Base-by-base conservation (phyloP, 164 flowering plant genomes). In the Liquidambar formosana region DNA sequence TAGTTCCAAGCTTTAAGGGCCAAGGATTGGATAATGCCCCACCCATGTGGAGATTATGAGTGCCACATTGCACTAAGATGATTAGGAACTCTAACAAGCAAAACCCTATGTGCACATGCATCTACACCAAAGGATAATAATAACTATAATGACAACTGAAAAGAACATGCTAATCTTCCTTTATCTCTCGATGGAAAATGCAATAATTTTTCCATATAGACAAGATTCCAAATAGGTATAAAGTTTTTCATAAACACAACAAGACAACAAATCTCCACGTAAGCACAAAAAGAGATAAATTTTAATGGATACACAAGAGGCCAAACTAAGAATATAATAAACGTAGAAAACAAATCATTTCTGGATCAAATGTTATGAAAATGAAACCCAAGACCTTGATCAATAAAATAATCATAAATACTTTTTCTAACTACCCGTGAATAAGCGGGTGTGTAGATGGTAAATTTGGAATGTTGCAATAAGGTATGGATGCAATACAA, bases 211-310 rank as follows among this genome's bases (percentile, higher is more conserved):
- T 61, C 48, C 74, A 70, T 63, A 47, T 51, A 57, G 47, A 62
- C 63, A 71, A 44, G 64, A 16, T 52, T 47, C 58, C 66, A 67
- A 26, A 4, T 16, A 64, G 27, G 43, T 41, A 43, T 43, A 57
- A 21, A 26, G 16, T 23, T 38, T 27, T 18, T 61, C 41, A 62
- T 43, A 43, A 64, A 18, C 57, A 60, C 47, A 57, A 67, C 15
- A 68, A 61, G 69, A 76, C 72, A 59, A 48, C 19, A 48, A 8
- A 54, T 44, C 43, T 53, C 65, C 22, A 47, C 66, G 58, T 47
- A 49, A 44, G 26, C 63, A 53, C 53, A 72, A 23, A 67, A 53
- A 49, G 27, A 22, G 61, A 71, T 47, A 64, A n/a, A 54, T 33
- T 57, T 64, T 22, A 52, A 58, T 26, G 69, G 33, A 49, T 70